phyloP scores from a whole-genome alignment of 2,329 filamentous ascomycete species.

The Acephala macrosclerotiorum region DNA sequence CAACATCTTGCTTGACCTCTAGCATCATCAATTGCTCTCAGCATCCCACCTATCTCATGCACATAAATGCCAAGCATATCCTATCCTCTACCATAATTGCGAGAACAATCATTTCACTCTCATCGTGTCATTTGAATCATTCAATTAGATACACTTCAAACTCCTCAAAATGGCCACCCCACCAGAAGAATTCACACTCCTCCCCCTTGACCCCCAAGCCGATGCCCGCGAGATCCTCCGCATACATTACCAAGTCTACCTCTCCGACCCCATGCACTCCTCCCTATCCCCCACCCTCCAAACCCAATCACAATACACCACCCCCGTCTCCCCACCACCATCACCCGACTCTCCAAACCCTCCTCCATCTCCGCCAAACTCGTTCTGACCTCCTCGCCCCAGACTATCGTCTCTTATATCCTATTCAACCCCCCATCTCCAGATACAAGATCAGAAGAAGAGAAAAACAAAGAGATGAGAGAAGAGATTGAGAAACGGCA shows the following conservation, averaged over 20 bases:
- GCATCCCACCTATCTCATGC: background rate
- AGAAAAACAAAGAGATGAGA: conserved; percentile 3
- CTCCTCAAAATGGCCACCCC: background rate
- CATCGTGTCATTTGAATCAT: background rate
- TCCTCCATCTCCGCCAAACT: conserved; percentile 10
- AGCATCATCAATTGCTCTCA: background rate
- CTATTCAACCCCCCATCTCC: conserved; percentile 6
- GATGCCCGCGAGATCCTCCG: conserved; percentile 15
- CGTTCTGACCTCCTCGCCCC: background rate
- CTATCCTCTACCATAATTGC: too few species aligned
- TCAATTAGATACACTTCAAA: background rate
- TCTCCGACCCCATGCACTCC: background rate
- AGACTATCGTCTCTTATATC: conserved; percentile 11
- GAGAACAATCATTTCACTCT: background rate
- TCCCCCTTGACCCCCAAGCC: background rate
- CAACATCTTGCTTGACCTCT: background rate
- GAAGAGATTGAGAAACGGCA: background rate
- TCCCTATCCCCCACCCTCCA: background rate
- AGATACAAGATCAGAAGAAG: background rate
- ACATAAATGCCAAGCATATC: background rate
- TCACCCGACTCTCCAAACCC: conserved; percentile 9
- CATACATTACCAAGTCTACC: conserved; percentile 21
- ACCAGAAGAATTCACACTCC: conserved; percentile 12
- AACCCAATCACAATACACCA: background rate
- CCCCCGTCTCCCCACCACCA: background rate